Evolutionary conservation across 805 yeast genomes (phyloP).

Genomic region (Yarrowia phangngaensis): DNA sequence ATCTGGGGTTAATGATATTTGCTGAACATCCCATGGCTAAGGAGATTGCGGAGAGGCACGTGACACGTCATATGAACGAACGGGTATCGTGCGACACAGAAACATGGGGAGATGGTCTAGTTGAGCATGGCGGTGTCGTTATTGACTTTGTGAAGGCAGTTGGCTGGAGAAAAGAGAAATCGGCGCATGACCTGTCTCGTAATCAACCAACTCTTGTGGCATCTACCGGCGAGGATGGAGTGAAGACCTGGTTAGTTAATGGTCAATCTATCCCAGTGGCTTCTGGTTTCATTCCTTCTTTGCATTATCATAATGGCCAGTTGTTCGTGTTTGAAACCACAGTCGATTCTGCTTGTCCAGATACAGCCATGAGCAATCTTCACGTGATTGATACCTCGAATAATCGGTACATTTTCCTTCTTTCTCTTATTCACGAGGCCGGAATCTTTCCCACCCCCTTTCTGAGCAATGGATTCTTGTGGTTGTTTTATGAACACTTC

Average conservation of each 20-base stretch:
- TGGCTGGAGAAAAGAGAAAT: not conserved
- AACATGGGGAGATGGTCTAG: not conserved
- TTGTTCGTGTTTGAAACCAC: slow-evolving; percentile 5
- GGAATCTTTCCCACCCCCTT: slow-evolving; percentile 1
- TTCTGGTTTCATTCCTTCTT: not conserved
- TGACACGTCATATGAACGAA: not conserved
- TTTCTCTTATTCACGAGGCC: slow-evolving; percentile 6
- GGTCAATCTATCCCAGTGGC: not conserved
- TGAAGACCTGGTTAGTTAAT: not conserved
- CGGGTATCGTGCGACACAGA: slow-evolving; percentile 7
- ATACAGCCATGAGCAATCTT: slow-evolving; percentile 7
- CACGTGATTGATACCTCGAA: slow-evolving; percentile 9
- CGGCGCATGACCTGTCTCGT: slow-evolving; percentile 1
- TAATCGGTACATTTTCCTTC: not conserved
- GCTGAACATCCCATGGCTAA: not conserved
- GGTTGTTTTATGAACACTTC: slow-evolving; percentile 9
- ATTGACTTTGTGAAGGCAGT: not conserved
- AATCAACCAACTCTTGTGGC: not conserved
- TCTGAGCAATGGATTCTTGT: slow-evolving; percentile 3
- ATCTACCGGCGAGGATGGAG: too few species aligned
- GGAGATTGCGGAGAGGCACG: not conserved
- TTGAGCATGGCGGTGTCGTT: not conserved
- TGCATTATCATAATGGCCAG: slow-evolving; percentile 1
- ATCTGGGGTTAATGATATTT: slow-evolving; percentile 5
- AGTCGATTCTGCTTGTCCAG: slow-evolving; percentile 1